Conservation (phyloP, 2,329 filamentous ascomycete genomes). For the Alternaria tenuissima region DNA sequence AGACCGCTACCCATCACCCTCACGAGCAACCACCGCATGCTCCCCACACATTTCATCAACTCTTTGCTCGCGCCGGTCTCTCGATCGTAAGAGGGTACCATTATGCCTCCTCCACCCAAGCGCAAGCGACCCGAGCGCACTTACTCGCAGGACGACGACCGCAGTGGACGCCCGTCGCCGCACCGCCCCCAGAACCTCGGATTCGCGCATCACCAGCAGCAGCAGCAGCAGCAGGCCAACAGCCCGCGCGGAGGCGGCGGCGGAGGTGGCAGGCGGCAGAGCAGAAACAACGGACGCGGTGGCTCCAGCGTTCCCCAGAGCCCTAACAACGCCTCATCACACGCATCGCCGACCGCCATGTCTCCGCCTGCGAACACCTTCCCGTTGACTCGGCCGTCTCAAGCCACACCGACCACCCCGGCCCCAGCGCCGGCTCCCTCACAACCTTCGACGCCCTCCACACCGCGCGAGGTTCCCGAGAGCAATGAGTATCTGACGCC, state of each 20-base stretch:
- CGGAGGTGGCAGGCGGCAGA: constrained; percentile 38
- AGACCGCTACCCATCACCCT: constrained; percentile 8
- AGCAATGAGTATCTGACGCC: constrained; percentile 80
- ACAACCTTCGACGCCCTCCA: constrained; percentile 46
- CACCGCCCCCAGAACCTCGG: constrained; percentile 60
- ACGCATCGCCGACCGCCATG: constrained; percentile 45
- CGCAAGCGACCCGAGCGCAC: constrained; percentile 62
- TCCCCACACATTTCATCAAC: constrained; percentile 32
- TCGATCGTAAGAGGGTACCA: constrained; percentile 33
- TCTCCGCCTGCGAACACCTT: constrained; percentile 36
- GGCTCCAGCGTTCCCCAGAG: constrained; percentile 43
- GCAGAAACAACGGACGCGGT: constrained; percentile 39
- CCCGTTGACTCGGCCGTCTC: constrained; percentile 26
- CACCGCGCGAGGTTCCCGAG: constrained; percentile 56
- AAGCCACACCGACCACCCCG: constrained; percentile 29
- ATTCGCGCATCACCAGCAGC: constrained; percentile 60
- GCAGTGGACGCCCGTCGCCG: constrained; percentile 57
- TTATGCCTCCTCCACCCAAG: constrained; percentile 64
- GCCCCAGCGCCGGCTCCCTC: constrained; percentile 20
- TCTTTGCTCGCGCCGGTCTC: constrained; percentile 35
- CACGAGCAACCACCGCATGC: constrained; percentile 38
- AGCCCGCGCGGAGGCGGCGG: constrained; percentile 39
- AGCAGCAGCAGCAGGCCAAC: constrained; percentile 34
- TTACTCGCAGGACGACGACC: constrained; percentile 54
- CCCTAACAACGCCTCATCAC: constrained; percentile 31